These are phyloP conservation scores for Colletotrichum noveboracense DNA, from an alignment of 2,329 filamentous ascomycete species.

Conservation along the genomic window DNA sequence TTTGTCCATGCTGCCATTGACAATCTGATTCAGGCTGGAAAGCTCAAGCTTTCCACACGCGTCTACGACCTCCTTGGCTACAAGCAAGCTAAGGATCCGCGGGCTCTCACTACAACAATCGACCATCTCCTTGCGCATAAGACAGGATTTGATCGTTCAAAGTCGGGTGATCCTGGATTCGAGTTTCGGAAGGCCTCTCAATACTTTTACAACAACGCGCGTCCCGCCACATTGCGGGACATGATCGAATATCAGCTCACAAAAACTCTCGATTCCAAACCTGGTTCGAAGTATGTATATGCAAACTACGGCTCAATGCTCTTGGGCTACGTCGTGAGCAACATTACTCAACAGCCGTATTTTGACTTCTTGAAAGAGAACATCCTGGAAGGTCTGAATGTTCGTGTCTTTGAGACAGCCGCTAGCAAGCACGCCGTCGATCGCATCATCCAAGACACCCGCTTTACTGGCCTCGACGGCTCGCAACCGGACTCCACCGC, in stretches of 20 bases:
- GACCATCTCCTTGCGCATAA: conserved; percentile 9
- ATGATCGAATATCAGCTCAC: conserved; percentile 22
- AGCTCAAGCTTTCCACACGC: background rate
- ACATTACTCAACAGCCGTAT: conserved; percentile 13
- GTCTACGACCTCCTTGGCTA: conserved; percentile 16
- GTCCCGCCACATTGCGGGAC: conserved; percentile 14
- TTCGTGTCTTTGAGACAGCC: conserved; percentile 18
- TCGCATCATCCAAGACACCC: conserved; percentile 20
- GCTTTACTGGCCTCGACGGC: conserved; percentile 7
- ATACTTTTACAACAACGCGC: background rate
- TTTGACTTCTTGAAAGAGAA: conserved; percentile 3
- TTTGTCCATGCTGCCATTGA: conserved; percentile 20
- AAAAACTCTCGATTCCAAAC: conserved; percentile 13
- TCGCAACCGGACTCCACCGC: background rate
- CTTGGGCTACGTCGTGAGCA: conserved; percentile 15
- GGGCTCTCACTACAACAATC: conserved; percentile 14
- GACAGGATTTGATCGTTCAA: conserved; percentile 8
- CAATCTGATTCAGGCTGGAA: conserved; percentile 9
- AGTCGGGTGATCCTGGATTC: conserved; percentile 5
- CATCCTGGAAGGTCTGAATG: conserved; percentile 9
- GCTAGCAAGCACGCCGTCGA: conserved; percentile 6
- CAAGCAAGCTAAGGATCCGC: background rate
- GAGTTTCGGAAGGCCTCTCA: conserved; percentile 10
- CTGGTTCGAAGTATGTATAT: background rate
- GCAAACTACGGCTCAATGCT: conserved; percentile 22